Percentiles rank a stretch among this genome's conserved stretches.
Conservation (phyloP, 2,329 filamentous ascomycete genomes). For the Hypoxylon sp. region DNA sequence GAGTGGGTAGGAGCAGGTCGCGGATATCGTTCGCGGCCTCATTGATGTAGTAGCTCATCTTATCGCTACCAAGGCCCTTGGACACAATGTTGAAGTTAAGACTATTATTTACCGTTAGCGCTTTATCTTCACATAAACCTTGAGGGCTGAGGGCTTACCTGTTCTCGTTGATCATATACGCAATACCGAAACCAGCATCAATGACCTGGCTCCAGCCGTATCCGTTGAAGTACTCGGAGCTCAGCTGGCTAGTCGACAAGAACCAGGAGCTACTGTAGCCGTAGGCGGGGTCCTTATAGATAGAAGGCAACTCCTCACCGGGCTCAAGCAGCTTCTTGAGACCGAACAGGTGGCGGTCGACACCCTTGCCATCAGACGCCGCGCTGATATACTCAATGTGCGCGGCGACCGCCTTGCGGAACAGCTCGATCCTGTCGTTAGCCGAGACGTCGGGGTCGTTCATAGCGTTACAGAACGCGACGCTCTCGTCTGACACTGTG, state of each 20-base stretch:
- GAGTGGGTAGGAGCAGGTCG: conserved; percentile 84
- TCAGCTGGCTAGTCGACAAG: conserved; percentile 89
- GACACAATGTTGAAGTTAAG: conserved; percentile 98
- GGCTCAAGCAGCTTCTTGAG: conserved; percentile 89
- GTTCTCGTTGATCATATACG: conserved; percentile 99
- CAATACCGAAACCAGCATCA: conserved; percentile 95
- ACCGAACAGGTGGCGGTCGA: conserved; percentile 97
- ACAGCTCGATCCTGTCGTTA: conserved; percentile 77
- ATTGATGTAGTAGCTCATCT: conserved; percentile 96
- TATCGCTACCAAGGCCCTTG: conserved; percentile 89
- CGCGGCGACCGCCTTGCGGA: conserved; percentile 84
- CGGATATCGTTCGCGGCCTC: conserved; percentile 93
- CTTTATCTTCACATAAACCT: neutral
- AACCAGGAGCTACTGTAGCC: conserved; percentile 90
- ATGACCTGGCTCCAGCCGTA: conserved; percentile 99
- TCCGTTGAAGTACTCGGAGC: conserved; percentile 97
- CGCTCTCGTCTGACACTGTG: conserved; percentile 89
- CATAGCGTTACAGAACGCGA: conserved; percentile 92
- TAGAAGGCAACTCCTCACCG: conserved; percentile 83
- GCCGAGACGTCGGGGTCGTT: conserved; percentile 75
- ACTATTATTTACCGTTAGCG: conserved; percentile 62
- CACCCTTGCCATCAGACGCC: conserved; percentile 91
- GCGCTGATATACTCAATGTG: conserved; percentile 93
- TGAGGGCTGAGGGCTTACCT: conserved; percentile 66
- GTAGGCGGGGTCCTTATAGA: conserved; percentile 91